Evolutionary conservation across 1,139 yeast genomes (phyloP), one percentile per base, ranked within the genome.

Genomic region (Scheffersomyces illinoinensis): DNA sequence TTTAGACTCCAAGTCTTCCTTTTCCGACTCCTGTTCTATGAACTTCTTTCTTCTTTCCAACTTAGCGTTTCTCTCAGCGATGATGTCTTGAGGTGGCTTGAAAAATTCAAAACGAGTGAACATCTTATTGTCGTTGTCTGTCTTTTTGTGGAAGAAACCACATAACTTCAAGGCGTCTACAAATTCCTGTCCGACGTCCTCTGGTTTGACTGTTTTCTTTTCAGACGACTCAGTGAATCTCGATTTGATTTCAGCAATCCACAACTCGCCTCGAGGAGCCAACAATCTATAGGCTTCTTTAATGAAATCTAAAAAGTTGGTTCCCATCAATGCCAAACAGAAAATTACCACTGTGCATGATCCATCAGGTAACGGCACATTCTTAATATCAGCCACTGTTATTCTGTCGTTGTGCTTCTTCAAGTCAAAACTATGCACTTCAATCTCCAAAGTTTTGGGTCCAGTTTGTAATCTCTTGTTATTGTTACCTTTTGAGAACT

Each of bases 171-270:
- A 78, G 1, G 91, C 86, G 50, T 90, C 85, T 19, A 90, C 92
- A 75, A 95, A 95, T 66, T 91, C 93, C 24, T 83, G 82, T 24
- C 93, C 93, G 53, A 83, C 81, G 65, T 61, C 84, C 74, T 70
- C 74, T 2, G 73, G 70, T 49, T 71, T 68, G 52, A 59, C 62
- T 5, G 69, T 64, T 52, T 70, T 71, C 43, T 67, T 67, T 19
- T 69, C 68, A 1, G 69, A 61, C 10, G 75, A 73, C 60, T 89
- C 98, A 2, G 86, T 79, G 68, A 95, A 92, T 67, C 99, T 82
- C 0, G 97, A 91, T 75, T 95, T 95, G 74, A 95, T 96, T 72
- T 95, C 99, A 0, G 98, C 96, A 59, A 95, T 92, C 99, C 99
- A 96, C 55, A 95, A 77, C 70, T 93, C 97, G 23, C 99, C 99